Base-by-base conservation (phyloP, 371 early-diverging fungal species). In the Mucor piriformis region DNA sequence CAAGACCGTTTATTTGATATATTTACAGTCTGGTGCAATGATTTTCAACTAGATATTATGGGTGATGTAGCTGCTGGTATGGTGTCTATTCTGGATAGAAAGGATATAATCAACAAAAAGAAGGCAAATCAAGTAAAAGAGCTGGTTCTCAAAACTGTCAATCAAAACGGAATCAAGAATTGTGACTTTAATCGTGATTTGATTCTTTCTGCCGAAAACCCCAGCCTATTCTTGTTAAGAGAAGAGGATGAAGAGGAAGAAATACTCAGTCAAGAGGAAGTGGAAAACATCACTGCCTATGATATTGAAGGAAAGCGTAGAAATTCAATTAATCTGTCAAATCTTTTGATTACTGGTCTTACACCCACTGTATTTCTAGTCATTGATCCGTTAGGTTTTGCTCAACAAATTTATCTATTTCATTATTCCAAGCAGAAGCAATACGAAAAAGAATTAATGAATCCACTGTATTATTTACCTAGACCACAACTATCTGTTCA, bases 401-500 rank as follows among this genome's bases (percentile, higher is more conserved):
- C 92, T 10, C 82, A 87, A 32, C 92, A 92, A 61, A 68, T 88
- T 40, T 89, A 87, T 59, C 54, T 88, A 25, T 89, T 88, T 66
- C 89, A 87, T 70, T 74, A 77, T 42, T 66, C 74, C 6, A 66
- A 61, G 37, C 71, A 80, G 25, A 58, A 65, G 6, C 66, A 72
- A 20, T 54, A 66, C 21, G 50, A 59, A 23, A 52, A 67, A n/a
- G 70, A 69, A 0, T 55, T 79, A 8, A 13, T 68, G 4, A 61
- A 72, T 29, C 66, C 72, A 6, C 48, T 81, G 6, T 74, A 79
- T 21, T 79, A 69, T 47, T 57, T 79, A 24, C 79, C 80, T 46
- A 65, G 67, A 21, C 65, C 73, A 12, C 77, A 73, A n/a, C 43
- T 60, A 20, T 69, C 68, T 2, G 70, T 65, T 20, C 67, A 72